Conservation (phyloP, 2,329 filamentous ascomycete species). For the Thielaviopsis ethacetica region DNA sequence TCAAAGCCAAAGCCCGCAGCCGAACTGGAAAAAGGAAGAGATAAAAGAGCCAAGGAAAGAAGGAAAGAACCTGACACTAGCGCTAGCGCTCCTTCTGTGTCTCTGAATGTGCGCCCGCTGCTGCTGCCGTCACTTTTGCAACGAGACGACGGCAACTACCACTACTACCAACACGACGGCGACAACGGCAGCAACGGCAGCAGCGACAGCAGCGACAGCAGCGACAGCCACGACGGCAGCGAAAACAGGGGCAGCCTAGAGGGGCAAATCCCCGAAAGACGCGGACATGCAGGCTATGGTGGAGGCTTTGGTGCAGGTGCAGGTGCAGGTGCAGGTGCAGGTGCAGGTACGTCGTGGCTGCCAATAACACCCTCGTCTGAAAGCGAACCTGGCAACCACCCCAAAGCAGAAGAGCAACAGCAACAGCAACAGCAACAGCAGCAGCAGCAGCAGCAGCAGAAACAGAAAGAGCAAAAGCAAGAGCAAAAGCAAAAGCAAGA, state of each 20-base stretch:
- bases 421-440: neutral
- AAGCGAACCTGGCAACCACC: neutral
- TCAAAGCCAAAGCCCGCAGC: neutral
- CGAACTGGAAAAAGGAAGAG: neutral
- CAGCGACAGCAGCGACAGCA: too few species aligned
- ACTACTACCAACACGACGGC: too few species aligned
- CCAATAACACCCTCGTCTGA: neutral
- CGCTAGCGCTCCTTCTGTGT: neutral
- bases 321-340: neutral
- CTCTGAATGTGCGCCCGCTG: neutral
- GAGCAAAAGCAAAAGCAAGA: neutral
- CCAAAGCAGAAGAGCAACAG: neutral
- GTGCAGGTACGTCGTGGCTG: neutral
- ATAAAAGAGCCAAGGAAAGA: neutral
- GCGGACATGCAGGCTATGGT: neutral
- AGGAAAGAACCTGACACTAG: neutral
- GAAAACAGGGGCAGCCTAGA: neutral
- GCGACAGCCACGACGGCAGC: too few species aligned
- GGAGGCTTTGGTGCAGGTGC: neutral
- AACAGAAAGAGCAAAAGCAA: neutral
- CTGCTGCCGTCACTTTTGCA: neutral
- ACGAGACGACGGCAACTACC: neutral
- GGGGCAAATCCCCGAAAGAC: neutral
- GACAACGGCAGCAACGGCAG: too few species aligned
- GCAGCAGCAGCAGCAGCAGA: neutral